A percentile compares a stretch with the other conserved stretches of the same genome.
phyloP scores from a whole-genome alignment of 371 early-diverging fungal species.

The Mortierella sp. region DNA sequence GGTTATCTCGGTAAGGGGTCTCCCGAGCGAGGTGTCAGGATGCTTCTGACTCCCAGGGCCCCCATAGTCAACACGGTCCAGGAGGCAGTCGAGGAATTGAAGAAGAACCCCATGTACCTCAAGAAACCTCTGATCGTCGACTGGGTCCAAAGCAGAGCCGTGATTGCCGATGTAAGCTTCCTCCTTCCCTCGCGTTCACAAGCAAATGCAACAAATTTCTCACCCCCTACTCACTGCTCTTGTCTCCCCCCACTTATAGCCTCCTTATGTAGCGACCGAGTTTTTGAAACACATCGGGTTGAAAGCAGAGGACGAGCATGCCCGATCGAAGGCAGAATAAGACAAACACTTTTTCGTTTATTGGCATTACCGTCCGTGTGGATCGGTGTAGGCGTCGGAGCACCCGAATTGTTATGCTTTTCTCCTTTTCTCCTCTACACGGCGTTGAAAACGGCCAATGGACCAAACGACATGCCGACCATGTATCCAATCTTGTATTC shows the following conservation, averaged over 20 bases:
- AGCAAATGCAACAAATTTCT: no score
- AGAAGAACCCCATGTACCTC: slow-evolving; percentile 17
- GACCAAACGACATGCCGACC: neutral
- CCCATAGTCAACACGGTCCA: slow-evolving; percentile 15
- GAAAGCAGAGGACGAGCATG: neutral
- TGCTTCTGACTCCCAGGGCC: slow-evolving; percentile 8
- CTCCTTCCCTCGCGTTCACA: slow-evolving; percentile 2
- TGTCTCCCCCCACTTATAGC: slow-evolving; percentile 9
- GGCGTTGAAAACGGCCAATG: slow-evolving; percentile 11
- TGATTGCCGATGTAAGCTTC: slow-evolving; percentile 27
- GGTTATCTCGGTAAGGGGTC: slow-evolving; percentile 17
- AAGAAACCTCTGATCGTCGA: slow-evolving; percentile 41
- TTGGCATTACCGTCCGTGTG: neutral
- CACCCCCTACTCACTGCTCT: neutral
- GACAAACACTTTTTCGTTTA: neutral
- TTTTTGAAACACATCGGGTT: slow-evolving; percentile 14
- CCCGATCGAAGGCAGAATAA: neutral
- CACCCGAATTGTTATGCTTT: neutral
- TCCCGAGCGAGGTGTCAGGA: neutral
- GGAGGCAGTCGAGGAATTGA: slow-evolving; percentile 26
- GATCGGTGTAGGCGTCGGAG: neutral
- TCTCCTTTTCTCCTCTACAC: neutral
- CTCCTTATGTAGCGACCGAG: slow-evolving; percentile 14
- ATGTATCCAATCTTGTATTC: slow-evolving; percentile 19
- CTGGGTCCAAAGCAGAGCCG: slow-evolving; percentile 36